phyloP scores from a whole-genome alignment of 2,329 filamentous ascomycete species.

The Scedosporium dehoogii region DNA sequence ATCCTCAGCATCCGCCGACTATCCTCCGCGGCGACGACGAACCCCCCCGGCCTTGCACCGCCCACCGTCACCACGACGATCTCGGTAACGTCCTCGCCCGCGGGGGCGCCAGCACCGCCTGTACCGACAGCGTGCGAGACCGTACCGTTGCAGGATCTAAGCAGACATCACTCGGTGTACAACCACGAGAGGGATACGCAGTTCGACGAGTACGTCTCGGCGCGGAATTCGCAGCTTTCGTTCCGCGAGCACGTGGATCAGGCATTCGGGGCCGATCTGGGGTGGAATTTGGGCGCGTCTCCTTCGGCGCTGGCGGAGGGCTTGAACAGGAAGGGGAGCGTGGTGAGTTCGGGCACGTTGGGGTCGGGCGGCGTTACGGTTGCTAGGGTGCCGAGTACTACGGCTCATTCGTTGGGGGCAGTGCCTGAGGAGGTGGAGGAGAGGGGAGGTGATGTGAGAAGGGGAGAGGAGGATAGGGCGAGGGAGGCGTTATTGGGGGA shows the following conservation, averaged over 20 bases:
- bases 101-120: conserved; percentile 15
- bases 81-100: conserved; percentile 18
- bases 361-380: background rate
- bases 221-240: conserved; percentile 16
- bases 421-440: conserved; percentile 9
- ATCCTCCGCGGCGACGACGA: background rate
- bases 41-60: background rate
- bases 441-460: background rate
- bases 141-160: background rate
- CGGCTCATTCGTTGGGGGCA: conserved; percentile 6
- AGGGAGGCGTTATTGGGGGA: background rate
- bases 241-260: conserved; percentile 18
- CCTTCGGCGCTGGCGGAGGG: background rate
- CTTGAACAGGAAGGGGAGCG: background rate
- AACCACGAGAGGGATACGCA: conserved; percentile 35
- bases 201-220: conserved; percentile 34
- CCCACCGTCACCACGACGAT: conserved; percentile 16
- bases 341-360: background rate
- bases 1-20: conserved; percentile 1
- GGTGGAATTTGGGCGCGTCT: conserved; percentile 12
- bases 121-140: conserved; percentile 10
- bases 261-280: conserved; percentile 22
- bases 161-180: conserved; percentile 19
- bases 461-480: background rate
- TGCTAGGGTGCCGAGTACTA: background rate